phyloP scores from a whole-genome alignment of 495 filamentous ascomycete species.

The Penicillium dipodomyicola region DNA sequence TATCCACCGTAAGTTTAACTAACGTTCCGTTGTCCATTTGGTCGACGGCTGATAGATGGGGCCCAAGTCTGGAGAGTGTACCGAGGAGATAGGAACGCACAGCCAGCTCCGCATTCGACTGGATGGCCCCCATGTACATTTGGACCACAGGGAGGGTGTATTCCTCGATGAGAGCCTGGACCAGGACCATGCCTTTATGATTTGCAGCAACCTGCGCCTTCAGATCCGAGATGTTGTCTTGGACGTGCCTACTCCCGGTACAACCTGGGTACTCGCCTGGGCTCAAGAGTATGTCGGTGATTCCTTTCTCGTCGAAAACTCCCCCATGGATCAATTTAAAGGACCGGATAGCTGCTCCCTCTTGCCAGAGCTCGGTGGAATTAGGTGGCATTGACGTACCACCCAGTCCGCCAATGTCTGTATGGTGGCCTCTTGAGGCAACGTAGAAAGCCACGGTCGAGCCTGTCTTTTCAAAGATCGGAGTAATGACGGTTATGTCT shows the following conservation, averaged over 20 bases:
- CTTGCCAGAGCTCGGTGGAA: not conserved
- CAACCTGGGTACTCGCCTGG: not conserved
- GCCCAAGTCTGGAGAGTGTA: not conserved
- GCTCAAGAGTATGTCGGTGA: not conserved
- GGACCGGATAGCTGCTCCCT: not conserved
- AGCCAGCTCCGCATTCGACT: not conserved
- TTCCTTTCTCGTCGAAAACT: not conserved
- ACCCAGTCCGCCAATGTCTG: not conserved
- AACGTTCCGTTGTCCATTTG: not conserved
- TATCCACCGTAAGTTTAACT: not conserved
- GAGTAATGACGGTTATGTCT: not conserved
- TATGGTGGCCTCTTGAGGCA: not conserved
- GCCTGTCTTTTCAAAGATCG: not conserved
- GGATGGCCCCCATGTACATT: not conserved
- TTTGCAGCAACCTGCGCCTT: not conserved
- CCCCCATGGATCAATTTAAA: not conserved
- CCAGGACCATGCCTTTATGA: not conserved
- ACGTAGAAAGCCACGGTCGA: not conserved
- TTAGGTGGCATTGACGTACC: not conserved
- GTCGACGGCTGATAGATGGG: not conserved
- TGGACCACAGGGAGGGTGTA: not conserved
- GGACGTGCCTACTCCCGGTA: not conserved
- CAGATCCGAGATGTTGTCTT: not conserved
- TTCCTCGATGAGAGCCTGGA: not conserved
- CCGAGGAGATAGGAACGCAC: not conserved